These are phyloP conservation scores for Rhododendron kiyosumense DNA, from an alignment of 148 eudicot genomes.

Conservation along the genomic window DNA sequence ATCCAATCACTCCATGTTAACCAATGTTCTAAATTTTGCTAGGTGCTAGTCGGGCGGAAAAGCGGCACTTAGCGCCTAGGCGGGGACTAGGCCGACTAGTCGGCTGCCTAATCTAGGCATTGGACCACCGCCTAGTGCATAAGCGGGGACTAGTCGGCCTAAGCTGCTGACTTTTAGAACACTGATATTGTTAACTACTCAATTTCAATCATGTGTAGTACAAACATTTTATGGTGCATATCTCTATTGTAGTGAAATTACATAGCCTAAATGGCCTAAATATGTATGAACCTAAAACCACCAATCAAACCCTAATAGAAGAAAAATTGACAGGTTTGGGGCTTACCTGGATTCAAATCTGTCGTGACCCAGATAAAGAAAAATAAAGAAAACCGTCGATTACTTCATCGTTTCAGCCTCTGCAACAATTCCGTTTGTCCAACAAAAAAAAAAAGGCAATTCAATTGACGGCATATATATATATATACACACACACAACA, in stretches of 20 bases:
- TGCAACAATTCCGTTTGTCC: neutral
- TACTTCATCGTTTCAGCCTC: neutral
- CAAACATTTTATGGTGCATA: neutral
- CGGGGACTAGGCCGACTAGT: too few species aligned
- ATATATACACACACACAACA: neutral
- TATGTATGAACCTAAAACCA: neutral
- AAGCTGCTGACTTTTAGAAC: too few species aligned
- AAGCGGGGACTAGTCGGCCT: too few species aligned
- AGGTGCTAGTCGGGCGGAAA: too few species aligned
- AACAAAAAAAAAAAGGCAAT: too few species aligned
- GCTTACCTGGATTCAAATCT: conserved; percentile 1
- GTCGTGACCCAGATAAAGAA: neutral
- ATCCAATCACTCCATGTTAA: neutral
- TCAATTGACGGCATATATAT: neutral
- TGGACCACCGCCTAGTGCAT: too few species aligned
- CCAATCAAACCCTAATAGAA: neutral
- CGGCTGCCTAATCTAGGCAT: too few species aligned
- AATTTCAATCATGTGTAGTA: neutral
- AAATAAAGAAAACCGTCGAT: conserved; percentile 10
- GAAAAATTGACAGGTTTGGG: neutral
- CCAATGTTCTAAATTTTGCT: too few species aligned
- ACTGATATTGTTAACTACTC: neutral
- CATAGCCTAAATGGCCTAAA: neutral
- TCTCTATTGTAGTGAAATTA: neutral
- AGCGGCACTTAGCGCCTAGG: too few species aligned